phyloP scores from a whole-genome alignment of 164 flowering plant species.

The Vitis vinifera region DNA sequence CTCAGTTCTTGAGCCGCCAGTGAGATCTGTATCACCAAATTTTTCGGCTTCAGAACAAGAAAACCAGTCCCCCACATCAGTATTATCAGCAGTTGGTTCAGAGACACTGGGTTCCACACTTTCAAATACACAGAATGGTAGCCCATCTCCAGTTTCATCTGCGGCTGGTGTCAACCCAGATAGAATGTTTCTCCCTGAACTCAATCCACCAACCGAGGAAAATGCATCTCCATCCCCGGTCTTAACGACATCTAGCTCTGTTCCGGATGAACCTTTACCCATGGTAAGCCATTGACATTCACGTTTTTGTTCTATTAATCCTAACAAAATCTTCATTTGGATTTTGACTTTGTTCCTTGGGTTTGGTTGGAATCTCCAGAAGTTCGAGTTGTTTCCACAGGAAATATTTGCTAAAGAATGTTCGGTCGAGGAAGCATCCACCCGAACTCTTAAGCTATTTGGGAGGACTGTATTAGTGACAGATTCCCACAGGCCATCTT shows the following conservation, averaged over 20 bases:
- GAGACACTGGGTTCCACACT: constrained; percentile 22
- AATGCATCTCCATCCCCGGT: constrained; percentile 22
- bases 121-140: constrained; percentile 15
- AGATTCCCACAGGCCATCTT: constrained; percentile 37
- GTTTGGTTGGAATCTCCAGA: constrained; percentile 22
- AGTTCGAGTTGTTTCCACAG: constrained; percentile 23
- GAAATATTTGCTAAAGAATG: constrained; percentile 19
- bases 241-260: constrained; percentile 12
- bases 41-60: constrained; percentile 40
- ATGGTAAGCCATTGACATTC: constrained; percentile 27
- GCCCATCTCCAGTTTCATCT: constrained; percentile 39
- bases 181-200: constrained; percentile 10
- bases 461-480: constrained; percentile 58
- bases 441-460: constrained; percentile 59
- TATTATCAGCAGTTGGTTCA: constrained; percentile 23
- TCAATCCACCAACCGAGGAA: constrained; percentile 19
- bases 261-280: constrained; percentile 20
- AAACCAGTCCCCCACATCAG: constrained; percentile 38
- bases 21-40: constrained; percentile 40
- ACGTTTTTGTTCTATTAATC: too few relatives aligned
- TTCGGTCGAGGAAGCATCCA: constrained; percentile 29
- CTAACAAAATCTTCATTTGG: background rate
- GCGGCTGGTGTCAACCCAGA: constrained; percentile 13
- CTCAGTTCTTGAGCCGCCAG: constrained; percentile 15
- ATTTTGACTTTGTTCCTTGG: background rate